These are phyloP conservation scores for Alnus glutinosa DNA, from an alignment of 306 rosid species.

Conservation along the genomic window DNA sequence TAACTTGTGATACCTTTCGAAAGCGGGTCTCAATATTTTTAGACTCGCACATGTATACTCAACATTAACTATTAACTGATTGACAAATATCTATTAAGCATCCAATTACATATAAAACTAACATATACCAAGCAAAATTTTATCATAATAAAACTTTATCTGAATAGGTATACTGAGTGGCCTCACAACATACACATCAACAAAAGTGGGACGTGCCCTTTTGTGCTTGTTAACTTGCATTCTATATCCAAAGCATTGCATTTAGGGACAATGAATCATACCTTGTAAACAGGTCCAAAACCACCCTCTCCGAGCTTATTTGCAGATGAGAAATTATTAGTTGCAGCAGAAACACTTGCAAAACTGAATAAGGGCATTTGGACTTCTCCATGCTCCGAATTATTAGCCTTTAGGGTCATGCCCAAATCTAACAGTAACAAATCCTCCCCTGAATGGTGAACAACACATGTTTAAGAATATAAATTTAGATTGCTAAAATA, in stretches of 20 bases:
- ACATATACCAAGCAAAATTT: no score
- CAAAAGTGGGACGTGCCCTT: no score
- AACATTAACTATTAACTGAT: no score
- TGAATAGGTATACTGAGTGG: no score
- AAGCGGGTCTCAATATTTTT: no score
- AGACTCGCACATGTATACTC: no score
- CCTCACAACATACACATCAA: no score
- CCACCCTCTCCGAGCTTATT: slow-evolving; percentile 45
- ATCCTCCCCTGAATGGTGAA: slow-evolving; percentile 28
- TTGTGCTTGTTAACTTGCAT: no score
- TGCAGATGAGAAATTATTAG: slow-evolving; percentile 26
- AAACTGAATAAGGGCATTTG: slow-evolving; percentile 42
- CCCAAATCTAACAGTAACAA: slow-evolving; percentile 33
- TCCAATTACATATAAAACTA: no score
- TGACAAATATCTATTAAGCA: no score
- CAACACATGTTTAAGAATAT: not conserved
- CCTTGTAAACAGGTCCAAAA: slow-evolving; percentile 52
- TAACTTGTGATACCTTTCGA: no score
- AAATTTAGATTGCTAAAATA: not conserved
- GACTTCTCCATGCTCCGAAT: slow-evolving; percentile 20
- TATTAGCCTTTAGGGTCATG: slow-evolving; percentile 24
- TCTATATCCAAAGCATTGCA: not conserved
- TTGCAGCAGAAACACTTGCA: slow-evolving; percentile 36
- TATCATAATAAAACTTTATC: no score
- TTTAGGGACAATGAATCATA: not conserved